Conservation (phyloP, 305 asterid species). For the Plantago lanceolata region DNA sequence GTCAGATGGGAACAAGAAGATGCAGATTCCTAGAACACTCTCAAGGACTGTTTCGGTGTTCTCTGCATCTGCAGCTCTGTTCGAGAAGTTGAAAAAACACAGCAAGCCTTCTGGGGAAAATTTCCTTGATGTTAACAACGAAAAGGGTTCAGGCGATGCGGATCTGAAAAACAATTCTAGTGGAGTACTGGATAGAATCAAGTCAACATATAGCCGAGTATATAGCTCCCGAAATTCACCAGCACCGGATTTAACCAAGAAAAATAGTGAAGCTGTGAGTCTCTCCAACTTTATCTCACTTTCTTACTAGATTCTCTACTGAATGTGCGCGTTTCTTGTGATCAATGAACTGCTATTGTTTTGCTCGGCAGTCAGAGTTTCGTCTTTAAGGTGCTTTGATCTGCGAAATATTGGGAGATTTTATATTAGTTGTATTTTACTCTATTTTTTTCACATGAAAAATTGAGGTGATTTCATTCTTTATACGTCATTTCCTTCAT, state of each 20-base stretch:
- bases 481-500: not conserved
- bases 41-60: conserved; percentile 93
- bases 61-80: conserved; percentile 95
- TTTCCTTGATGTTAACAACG: conserved; percentile 28
- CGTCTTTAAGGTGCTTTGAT: not conserved
- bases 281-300: conserved; percentile 9
- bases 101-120: conserved; percentile 38
- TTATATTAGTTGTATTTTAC: no score
- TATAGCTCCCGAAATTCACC: conserved; percentile 60
- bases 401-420: not conserved
- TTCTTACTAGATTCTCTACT: not conserved
- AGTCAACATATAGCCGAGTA: conserved; percentile 73
- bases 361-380: not conserved
- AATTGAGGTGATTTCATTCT: not conserved
- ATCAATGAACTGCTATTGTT: not conserved
- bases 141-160: conserved; percentile 30
- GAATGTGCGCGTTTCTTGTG: not conserved
- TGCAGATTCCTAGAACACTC: conserved; percentile 69
- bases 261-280: conserved; percentile 46
- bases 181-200: conserved; percentile 66
- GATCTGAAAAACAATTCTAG: conserved; percentile 42
- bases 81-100: conserved; percentile 69
- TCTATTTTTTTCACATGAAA: no score
- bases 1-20: conserved; percentile 37
- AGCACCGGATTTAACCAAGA: conserved; percentile 36